Evolutionary conservation across 2,329 filamentous ascomycete species (phyloP).

Genomic region (Botryosphaeria agaves): DNA sequence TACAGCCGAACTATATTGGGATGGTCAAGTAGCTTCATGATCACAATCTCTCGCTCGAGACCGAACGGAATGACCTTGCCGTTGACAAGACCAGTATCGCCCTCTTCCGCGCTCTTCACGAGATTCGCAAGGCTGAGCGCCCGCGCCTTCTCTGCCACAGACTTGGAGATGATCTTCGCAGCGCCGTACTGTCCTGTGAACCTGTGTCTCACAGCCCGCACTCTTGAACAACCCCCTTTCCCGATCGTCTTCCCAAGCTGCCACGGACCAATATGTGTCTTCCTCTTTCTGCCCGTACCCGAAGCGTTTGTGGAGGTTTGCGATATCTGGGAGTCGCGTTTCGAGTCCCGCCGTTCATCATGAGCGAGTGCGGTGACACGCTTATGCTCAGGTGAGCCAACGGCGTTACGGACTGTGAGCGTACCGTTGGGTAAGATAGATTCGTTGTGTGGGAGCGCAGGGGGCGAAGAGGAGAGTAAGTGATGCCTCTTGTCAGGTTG

Average conservation of each 20-base stretch:
- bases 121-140: constrained; percentile 74
- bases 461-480: constrained; percentile 4
- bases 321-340: constrained; percentile 35
- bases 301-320: constrained; percentile 37
- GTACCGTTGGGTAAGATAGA: constrained; percentile 25
- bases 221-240: constrained; percentile 75
- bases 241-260: constrained; percentile 78
- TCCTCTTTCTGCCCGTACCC: constrained; percentile 31
- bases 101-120: constrained; percentile 50
- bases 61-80: constrained; percentile 66
- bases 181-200: constrained; percentile 68
- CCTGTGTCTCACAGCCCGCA: constrained; percentile 68
- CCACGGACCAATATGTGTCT: constrained; percentile 84
- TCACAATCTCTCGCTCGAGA: constrained; percentile 86
- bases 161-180: constrained; percentile 86
- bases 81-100: constrained; percentile 31
- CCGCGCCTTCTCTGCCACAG: constrained; percentile 59
- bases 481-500: neutral
- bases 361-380: constrained; percentile 33
- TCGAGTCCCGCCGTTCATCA: constrained; percentile 29
- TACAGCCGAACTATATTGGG: constrained; percentile 86
- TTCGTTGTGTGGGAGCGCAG: constrained; percentile 23
- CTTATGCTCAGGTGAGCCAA: constrained; percentile 28
- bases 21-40: constrained; percentile 92
- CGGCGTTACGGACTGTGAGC: constrained; percentile 20